Conservation (phyloP, 257 asterid species). For the Dorcoceras hygrometricum region DNA sequence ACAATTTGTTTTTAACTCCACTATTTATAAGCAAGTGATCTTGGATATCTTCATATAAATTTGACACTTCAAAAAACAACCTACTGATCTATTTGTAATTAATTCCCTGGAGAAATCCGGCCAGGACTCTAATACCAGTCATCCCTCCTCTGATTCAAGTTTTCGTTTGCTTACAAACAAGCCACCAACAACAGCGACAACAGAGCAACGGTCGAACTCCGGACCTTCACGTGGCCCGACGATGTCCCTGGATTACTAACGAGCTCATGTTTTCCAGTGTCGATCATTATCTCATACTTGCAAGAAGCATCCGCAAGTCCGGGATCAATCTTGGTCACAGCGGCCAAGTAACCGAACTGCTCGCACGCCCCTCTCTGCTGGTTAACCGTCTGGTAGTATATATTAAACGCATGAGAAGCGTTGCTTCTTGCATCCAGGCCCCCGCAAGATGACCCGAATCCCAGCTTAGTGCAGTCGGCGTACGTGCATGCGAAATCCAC, state of each 20-base stretch:
- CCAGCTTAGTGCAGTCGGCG: conserved; percentile 92
- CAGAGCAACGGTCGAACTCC: conserved; percentile 20
- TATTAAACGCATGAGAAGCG: conserved; percentile 82
- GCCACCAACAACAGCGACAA: not conserved
- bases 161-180: too few species aligned
- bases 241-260: conserved; percentile 44
- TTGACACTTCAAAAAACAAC: too few species aligned
- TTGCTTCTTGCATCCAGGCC: conserved; percentile 48
- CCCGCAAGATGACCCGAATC: conserved; percentile 78
- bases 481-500: conserved; percentile 57
- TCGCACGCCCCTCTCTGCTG: conserved; percentile 76
- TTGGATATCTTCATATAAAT: too few species aligned
- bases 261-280: conserved; percentile 41
- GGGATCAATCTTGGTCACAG: conserved; percentile 66
- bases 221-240: conserved; percentile 22
- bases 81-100: too few species aligned
- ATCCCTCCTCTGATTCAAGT: too few species aligned
- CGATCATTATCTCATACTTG: conserved; percentile 77
- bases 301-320: conserved; percentile 39
- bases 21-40: too few species aligned
- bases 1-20: too few species aligned
- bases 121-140: too few species aligned
- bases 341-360: conserved; percentile 49
- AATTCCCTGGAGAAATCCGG: too few species aligned
- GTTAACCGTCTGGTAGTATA: conserved; percentile 71